Percentiles rank a stretch among this genome's conserved stretches.
These are phyloP conservation scores for Rhizopus microsporus DNA, from an alignment of 371 early-diverging fungal species.

Conservation along the genomic window DNA sequence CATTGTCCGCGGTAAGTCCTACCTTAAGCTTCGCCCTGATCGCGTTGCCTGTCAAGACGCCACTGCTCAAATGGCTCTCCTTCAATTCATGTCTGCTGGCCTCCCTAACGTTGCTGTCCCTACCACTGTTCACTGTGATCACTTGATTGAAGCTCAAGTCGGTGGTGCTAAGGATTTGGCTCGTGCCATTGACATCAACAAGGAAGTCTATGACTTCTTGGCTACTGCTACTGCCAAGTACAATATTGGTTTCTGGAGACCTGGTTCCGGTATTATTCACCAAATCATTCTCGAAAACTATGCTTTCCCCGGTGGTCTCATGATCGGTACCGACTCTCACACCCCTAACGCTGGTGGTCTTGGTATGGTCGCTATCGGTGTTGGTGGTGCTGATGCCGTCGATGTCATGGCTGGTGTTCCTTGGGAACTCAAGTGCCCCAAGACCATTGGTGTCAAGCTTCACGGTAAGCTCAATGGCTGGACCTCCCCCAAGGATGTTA, in stretches of 20 bases:
- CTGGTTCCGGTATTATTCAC: conserved; percentile 98
- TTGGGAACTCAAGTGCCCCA: conserved; percentile 96
- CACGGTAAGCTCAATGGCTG: conserved; percentile 89
- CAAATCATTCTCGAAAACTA: conserved; percentile 98
- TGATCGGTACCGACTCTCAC: conserved; percentile 95
- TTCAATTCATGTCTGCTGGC: conserved; percentile 97
- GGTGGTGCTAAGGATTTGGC: conserved; percentile 85
- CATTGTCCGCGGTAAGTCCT: conserved; percentile 82
- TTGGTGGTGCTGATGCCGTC: conserved; percentile 97
- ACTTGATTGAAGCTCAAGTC: conserved; percentile 92
- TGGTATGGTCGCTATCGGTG: conserved; percentile 94
- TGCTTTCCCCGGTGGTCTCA: conserved; percentile 96
- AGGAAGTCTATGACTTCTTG: conserved; percentile 96
- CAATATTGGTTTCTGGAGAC: conserved; percentile 95
- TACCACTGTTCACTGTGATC: conserved; percentile 96
- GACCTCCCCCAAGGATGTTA: conserved; percentile 93
- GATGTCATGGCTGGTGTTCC: conserved; percentile 98
- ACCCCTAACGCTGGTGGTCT: conserved; percentile 94
- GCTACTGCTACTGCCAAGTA: conserved; percentile 88
- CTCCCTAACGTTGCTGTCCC: conserved; percentile 89
- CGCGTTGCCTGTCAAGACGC: conserved; percentile 98
- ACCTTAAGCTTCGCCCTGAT: conserved; percentile 91
- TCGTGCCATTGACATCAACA: conserved; percentile 86
- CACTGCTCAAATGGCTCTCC: conserved; percentile 95
- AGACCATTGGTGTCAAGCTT: conserved; percentile 88